A percentile compares a stretch with the other conserved stretches of the same genome.
Evolutionary conservation across 176 grass and related monocot genomes (phyloP).

Genomic region (Rhipidocladum racemiflorum): DNA sequence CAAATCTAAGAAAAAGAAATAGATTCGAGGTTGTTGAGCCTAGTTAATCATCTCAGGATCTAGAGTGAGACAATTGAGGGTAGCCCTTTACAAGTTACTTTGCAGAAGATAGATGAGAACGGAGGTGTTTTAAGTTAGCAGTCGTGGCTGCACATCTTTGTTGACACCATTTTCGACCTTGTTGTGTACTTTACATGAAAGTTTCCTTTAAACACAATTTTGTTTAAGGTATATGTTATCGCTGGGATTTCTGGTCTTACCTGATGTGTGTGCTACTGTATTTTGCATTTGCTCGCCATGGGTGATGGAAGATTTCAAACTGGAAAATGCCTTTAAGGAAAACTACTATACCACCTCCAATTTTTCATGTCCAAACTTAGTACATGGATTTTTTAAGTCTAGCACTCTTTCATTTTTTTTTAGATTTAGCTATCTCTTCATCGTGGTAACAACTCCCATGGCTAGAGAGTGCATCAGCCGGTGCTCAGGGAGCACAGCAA

Average conservation of each 20-base stretch:
- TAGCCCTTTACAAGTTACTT: conserved; percentile 35
- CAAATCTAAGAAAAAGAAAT: conserved; percentile 64
- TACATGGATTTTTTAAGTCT: no score
- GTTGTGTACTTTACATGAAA: conserved; percentile 41
- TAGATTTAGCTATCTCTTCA: no score
- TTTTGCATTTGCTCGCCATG: not conserved
- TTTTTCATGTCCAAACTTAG: no score
- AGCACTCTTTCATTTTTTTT: no score
- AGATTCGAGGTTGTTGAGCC: conserved; percentile 25
- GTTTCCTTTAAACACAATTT: conserved; percentile 45
- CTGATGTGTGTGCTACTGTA: not conserved
- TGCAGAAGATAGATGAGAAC: conserved; percentile 41
- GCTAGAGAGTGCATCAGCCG: no score
- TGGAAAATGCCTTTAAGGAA: no score
- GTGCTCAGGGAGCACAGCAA: no score
- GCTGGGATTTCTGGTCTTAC: conserved; percentile 4
- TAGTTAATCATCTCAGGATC: conserved; percentile 38
- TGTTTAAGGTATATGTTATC: conserved; percentile 37
- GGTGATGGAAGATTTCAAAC: not conserved
- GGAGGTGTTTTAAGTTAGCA: conserved; percentile 28
- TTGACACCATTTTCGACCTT: conserved; percentile 45
- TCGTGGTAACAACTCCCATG: no score
- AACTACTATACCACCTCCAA: no score
- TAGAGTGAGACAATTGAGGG: conserved; percentile 42
- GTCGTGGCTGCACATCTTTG: conserved; percentile 32